A percentile compares a stretch with the other conserved stretches of the same genome.
Conservation (phyloP, 1,139 yeast species). For the Geotrichum europaeum region DNA sequence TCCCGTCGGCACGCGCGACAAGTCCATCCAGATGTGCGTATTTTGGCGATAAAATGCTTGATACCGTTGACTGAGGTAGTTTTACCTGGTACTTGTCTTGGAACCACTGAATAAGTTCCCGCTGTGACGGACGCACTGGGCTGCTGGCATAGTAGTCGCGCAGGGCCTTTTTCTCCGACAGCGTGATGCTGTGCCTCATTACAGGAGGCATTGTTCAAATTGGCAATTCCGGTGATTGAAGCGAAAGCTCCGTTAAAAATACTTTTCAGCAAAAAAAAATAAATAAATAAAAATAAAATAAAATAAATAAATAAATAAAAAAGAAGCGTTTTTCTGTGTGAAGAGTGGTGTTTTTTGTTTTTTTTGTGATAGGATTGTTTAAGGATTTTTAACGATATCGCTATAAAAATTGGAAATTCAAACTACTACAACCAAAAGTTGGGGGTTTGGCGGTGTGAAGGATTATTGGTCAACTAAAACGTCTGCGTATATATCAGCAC, state of each 20-base stretch:
- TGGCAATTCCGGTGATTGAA: not conserved
- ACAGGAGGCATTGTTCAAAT: conserved; percentile 12
- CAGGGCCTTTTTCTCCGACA: conserved; percentile 15
- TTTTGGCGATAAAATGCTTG: conserved; percentile 13
- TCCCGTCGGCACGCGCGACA: conserved; percentile 16
- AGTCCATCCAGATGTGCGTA: conserved; percentile 14
- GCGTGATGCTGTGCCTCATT: conserved; percentile 15
- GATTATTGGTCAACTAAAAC: not conserved
- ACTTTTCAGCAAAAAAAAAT: not conserved
- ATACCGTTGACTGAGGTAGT: conserved; percentile 15
- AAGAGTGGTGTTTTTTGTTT: not conserved
- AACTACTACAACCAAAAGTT: not conserved
- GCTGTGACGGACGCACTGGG: conserved; percentile 13
- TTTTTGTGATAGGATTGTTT: not conserved
- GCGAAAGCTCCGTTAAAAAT: not conserved
- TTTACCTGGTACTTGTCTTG: conserved; percentile 16
- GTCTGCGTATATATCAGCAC: not conserved
- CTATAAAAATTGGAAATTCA: not conserved
- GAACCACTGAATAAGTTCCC: conserved; percentile 15
- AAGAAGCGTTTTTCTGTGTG: not conserved
- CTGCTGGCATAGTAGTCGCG: conserved; percentile 15
- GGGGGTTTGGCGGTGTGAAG: not conserved
- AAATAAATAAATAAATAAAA: too few species aligned
- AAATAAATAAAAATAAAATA: too few species aligned
- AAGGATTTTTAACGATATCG: not conserved